Evolutionary conservation across 257 asterid genomes (phyloP).

Genomic region (Fraxinus quadrangulata): DNA sequence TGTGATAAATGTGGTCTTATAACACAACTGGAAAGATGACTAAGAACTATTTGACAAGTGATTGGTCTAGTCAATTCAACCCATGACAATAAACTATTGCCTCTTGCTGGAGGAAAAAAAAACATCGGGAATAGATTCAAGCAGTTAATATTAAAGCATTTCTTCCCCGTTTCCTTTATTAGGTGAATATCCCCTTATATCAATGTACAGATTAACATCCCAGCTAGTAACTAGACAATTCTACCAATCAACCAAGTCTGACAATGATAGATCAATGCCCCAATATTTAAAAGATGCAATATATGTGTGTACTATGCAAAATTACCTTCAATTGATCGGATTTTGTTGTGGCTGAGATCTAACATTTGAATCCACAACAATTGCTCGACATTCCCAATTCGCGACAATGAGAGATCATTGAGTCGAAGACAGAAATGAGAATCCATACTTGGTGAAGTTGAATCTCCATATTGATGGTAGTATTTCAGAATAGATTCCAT

Average conservation of each 20-base stretch:
- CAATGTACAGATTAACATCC: not conserved
- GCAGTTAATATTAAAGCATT: not conserved
- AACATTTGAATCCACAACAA: constrained; percentile 91
- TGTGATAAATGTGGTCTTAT: too few relatives aligned
- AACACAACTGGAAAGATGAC: too few relatives aligned
- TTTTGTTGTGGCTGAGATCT: constrained; percentile 86
- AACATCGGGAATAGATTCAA: not conserved
- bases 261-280: constrained; percentile 1
- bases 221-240: not conserved
- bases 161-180: not conserved
- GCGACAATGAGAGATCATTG: constrained; percentile 70
- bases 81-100: too few relatives aligned
- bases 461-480: constrained; percentile 51
- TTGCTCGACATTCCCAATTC: constrained; percentile 63
- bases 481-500: constrained; percentile 50
- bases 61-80: too few relatives aligned
- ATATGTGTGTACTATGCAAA: not conserved
- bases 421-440: constrained; percentile 48
- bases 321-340: constrained; percentile 83
- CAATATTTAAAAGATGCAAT: constrained; percentile 1
- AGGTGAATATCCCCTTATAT: not conserved
- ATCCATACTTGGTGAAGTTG: constrained; percentile 39
- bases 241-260: not conserved
- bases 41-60: too few relatives aligned
- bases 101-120: too few relatives aligned